These are phyloP conservation scores for Hyphodiscus hymeniophilus DNA, from an alignment of 495 filamentous ascomycete genomes.

Conservation along the genomic window DNA sequence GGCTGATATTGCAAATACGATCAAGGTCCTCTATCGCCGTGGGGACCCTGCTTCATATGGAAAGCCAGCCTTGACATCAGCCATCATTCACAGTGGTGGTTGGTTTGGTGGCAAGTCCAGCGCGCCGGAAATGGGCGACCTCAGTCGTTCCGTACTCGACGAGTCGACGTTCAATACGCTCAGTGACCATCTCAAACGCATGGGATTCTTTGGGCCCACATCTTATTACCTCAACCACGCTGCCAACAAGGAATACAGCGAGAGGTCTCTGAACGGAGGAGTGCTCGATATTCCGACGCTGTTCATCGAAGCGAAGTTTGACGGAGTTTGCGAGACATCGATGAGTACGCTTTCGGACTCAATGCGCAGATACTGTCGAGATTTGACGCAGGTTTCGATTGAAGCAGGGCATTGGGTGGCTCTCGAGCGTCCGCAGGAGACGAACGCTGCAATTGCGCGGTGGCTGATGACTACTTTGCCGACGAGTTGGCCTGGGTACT, in stretches of 20 bases:
- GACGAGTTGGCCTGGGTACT: too few species aligned
- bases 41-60: background rate
- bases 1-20: background rate
- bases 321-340: background rate
- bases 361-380: background rate
- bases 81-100: background rate
- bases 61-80: background rate
- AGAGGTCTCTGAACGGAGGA: background rate
- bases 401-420: background rate
- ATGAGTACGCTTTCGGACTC: background rate
- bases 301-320: background rate
- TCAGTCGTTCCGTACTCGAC: background rate
- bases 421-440: background rate
- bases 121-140: background rate
- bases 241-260: background rate
- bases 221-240: background rate
- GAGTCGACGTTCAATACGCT: background rate
- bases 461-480: too few species aligned
- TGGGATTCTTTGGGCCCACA: background rate
- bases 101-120: background rate
- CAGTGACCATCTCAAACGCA: background rate
- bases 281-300: background rate
- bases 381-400: background rate
- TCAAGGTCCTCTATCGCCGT: background rate
- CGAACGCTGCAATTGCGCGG: background rate